These are phyloP conservation scores for Trichopus zeylanicus DNA, from an alignment of 116 monocot genomes.

Conservation along the genomic window DNA sequence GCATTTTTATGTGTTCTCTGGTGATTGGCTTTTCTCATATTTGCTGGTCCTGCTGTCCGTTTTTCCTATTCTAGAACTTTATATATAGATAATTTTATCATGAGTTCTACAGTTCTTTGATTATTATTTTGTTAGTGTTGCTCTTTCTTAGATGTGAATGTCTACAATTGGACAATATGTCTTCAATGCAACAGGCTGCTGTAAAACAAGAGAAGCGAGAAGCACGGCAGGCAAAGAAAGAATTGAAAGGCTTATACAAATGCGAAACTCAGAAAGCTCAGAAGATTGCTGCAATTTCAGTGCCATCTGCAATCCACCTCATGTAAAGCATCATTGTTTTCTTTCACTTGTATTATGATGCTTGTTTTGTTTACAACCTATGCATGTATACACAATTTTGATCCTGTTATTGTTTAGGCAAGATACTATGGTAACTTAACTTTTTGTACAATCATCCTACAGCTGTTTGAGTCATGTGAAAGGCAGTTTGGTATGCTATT, in stretches of 20 bases:
- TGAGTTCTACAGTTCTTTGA: no score
- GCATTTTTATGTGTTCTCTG: no score
- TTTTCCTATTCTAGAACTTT: no score
- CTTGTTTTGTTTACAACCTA: not conserved
- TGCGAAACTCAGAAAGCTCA: constrained; percentile 78
- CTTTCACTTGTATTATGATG: not conserved
- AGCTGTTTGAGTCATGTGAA: no score
- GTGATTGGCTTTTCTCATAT: no score
- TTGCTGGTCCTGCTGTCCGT: no score
- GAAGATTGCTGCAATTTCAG: constrained; percentile 70
- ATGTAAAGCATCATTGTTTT: constrained; percentile 29
- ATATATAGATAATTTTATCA: no score
- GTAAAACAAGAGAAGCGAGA: constrained; percentile 80
- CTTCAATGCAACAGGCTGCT: constrained; percentile 34
- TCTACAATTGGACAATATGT: not conserved
- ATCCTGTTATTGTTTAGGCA: no score
- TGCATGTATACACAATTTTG: no score
- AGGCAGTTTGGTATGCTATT: no score
- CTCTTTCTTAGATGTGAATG: not conserved
- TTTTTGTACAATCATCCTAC: no score
- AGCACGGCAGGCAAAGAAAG: constrained; percentile 80
- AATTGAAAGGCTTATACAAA: constrained; percentile 70
- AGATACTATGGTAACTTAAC: no score
- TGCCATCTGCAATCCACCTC: constrained; percentile 83
- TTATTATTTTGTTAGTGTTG: not conserved